Conservation (phyloP, 148 eudicot genomes). For the Rhododendron ferrugineum region DNA sequence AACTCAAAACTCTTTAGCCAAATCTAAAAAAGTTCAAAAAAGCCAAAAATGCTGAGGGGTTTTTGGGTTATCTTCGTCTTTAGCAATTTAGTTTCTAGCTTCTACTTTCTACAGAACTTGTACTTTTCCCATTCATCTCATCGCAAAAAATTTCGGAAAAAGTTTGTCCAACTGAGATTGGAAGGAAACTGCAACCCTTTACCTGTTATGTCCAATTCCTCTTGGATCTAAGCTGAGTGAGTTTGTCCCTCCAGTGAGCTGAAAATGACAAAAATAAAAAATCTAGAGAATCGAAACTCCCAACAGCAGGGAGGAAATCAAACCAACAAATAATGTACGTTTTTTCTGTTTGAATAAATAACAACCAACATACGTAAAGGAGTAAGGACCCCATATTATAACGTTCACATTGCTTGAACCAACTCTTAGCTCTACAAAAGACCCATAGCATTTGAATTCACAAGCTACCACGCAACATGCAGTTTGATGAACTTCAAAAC, state of each 20-base stretch:
- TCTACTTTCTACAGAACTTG: neutral
- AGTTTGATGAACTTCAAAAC: neutral
- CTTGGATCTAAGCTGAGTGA: constrained; percentile 71
- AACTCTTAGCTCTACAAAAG: neutral
- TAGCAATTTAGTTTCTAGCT: neutral
- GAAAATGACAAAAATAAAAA: constrained; percentile 9
- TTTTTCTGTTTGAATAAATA: neutral
- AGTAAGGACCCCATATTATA: neutral
- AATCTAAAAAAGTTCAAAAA: neutral
- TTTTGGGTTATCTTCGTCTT: neutral
- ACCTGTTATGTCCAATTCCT: constrained; percentile 84
- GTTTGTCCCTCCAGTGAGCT: constrained; percentile 93
- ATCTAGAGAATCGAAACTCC: neutral
- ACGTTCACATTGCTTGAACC: neutral
- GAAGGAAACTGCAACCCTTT: neutral
- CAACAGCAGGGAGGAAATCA: neutral
- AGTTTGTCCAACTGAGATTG: neutral
- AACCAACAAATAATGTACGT: neutral
- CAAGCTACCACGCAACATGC: neutral
- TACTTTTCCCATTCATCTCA: neutral
- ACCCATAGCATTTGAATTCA: neutral
- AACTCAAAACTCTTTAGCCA: neutral
- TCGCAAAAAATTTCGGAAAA: no score
- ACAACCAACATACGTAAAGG: neutral
- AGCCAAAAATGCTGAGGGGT: neutral